Conservation (phyloP, 2,329 filamentous ascomycete genomes). For the Phyllosticta capitalensis region DNA sequence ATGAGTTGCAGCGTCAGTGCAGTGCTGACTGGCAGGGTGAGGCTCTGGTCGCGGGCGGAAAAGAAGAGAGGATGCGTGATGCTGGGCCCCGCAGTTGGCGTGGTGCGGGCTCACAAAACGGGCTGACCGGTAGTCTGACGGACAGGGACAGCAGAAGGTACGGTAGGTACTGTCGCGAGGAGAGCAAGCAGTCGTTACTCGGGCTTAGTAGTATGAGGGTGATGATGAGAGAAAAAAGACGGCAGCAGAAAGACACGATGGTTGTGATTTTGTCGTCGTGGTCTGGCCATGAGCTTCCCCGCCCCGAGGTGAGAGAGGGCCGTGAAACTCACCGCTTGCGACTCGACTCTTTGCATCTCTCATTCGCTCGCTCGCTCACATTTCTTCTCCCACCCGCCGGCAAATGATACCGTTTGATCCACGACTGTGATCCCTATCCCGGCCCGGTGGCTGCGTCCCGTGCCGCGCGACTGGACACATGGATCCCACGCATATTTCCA, state of each 20-base stretch:
- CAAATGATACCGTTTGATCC: not conserved
- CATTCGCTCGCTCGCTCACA: not conserved
- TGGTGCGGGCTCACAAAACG: not conserved
- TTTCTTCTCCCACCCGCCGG: not conserved
- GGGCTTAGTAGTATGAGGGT: too few relatives aligned
- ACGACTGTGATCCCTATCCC: not conserved
- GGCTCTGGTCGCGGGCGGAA: not conserved
- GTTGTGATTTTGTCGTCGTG: too few relatives aligned
- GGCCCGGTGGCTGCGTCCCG: not conserved
- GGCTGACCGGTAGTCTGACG: not conserved
- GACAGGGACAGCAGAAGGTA: not conserved
- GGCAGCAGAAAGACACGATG: too few relatives aligned
- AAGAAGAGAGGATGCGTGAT: not conserved
- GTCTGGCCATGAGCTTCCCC: too few relatives aligned
- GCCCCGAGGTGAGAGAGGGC: not conserved
- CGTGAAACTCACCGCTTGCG: not conserved
- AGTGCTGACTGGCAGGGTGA: slow-evolving; percentile 1
- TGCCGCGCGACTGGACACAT: not conserved
- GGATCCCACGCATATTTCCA: not conserved
- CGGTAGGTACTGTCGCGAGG: not conserved
- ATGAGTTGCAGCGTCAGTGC: slow-evolving; percentile 8
- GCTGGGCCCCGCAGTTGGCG: not conserved
- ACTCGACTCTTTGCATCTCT: not conserved
- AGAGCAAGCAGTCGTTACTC: too few relatives aligned
- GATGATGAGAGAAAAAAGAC: too few relatives aligned